Evolutionary conservation across 108 stramenopile genomes (phyloP), one percentile per base, ranked within the genome.

Genomic region (Licmophora abbreviata): DNA sequence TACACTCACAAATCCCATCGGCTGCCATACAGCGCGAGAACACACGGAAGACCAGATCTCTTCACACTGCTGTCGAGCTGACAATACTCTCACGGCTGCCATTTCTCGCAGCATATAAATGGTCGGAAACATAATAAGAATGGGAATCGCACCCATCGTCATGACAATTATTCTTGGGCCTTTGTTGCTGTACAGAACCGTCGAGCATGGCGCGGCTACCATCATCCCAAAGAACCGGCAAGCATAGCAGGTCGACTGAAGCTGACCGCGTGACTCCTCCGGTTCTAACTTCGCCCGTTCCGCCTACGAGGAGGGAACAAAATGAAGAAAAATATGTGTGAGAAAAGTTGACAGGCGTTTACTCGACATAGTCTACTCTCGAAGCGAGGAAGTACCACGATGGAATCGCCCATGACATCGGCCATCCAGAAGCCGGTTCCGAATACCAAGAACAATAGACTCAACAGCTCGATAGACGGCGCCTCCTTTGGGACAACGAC

Each of bases 1-100:
- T n/a, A n/a, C n/a, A n/a, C n/a, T n/a, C 0, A 87, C 76, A 57
- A 87, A 87, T n/a, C 71, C 81, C 78, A 86, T 76, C 1, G 84
- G 79, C 48, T 86, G 80, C 80, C 80, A 86, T 10, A 86, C 84
- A 11, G 80, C 77, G 0, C 80, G 60, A n/a, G 54, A 63, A 34
- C 77, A 81, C 0, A 79, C 84, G 4, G 84, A 79, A 33, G 55
- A 58, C 75, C 74, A 86, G 15, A 86, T 79, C 50, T 79, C 84
- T 6, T 26, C 10, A 43, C 74, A 79, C 56, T 86, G 84, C 12
- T 77, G 71, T 48, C 54, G 50, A 17, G 71, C 64, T 30, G 68
- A 48, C 27, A 56, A 36, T 10, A 76, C 61, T 0, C 27, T 41
- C 1, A 51, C 56, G 48, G 74, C 35, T 23, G 51, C 61, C 8